These are phyloP conservation scores for Zostera marina DNA, from an alignment of 116 monocot species.

Conservation along the genomic window DNA sequence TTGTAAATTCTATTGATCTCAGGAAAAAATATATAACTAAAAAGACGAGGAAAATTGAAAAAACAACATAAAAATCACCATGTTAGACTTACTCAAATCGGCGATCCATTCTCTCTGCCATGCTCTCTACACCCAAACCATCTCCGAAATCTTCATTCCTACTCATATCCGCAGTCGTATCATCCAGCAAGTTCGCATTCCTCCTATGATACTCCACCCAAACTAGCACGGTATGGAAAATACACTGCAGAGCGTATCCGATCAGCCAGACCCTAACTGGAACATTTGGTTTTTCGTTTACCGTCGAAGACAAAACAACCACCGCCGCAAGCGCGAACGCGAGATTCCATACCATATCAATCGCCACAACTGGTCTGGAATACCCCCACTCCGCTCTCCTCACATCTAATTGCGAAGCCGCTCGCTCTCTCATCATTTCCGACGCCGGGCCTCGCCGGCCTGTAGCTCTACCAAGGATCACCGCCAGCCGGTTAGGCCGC, in stretches of 20 bases:
- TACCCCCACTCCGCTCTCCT: slow-evolving; percentile 22
- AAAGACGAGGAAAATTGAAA: no score
- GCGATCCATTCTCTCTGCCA: not conserved
- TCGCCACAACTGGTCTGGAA: slow-evolving; percentile 23
- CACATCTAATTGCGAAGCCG: slow-evolving; percentile 19
- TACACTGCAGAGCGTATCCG: slow-evolving; percentile 30
- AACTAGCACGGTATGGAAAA: slow-evolving; percentile 23
- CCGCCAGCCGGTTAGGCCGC: no score
- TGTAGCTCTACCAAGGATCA: no score
- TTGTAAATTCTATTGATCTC: no score
- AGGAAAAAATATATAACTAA: no score
- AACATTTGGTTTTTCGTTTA: slow-evolving; percentile 20
- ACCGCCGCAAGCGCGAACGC: slow-evolving; percentile 17
- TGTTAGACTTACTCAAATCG: no score
- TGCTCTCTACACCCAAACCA: not conserved
- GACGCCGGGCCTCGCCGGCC: no score
- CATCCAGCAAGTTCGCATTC: slow-evolving; percentile 1
- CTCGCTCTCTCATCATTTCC: slow-evolving; percentile 10
- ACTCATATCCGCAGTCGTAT: slow-evolving; percentile 6
- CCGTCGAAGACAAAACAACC: slow-evolving; percentile 14
- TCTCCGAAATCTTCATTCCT: slow-evolving; percentile 5
- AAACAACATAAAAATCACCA: no score
- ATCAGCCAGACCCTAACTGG: slow-evolving; percentile 30
- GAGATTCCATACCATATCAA: slow-evolving; percentile 31
- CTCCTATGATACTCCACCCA: slow-evolving; percentile 20